These are phyloP conservation scores for Hippophae gyantsensis DNA, from an alignment of 306 rosid species.

Conservation along the genomic window DNA sequence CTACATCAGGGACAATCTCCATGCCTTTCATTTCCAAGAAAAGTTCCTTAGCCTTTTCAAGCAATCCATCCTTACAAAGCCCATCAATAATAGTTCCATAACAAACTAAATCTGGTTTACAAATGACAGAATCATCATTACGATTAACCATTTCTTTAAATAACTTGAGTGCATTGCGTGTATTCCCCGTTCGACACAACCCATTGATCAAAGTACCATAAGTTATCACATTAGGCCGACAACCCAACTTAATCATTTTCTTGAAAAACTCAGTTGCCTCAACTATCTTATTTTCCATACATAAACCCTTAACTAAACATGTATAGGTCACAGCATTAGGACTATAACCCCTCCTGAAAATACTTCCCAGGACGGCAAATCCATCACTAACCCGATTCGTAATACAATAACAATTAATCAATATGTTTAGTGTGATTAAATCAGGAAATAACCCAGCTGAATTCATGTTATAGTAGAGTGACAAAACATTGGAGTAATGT, in stretches of 20 bases:
- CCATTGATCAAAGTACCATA: conserved; percentile 32
- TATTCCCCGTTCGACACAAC: conserved; percentile 32
- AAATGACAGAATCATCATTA: conserved; percentile 17
- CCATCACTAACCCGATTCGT: conserved; percentile 23
- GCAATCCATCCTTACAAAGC: conserved; percentile 37
- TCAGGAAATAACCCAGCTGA: conserved; percentile 16
- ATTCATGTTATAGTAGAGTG: not conserved
- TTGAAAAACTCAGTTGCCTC: conserved; percentile 24
- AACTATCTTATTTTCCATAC: conserved; percentile 27
- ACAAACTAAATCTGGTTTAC: conserved; percentile 22
- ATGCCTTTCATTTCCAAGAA: conserved; percentile 34
- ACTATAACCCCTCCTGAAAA: conserved; percentile 26
- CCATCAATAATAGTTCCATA: conserved; percentile 33
- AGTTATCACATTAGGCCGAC: conserved; percentile 26
- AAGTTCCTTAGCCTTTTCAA: conserved; percentile 30
- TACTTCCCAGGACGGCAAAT: conserved; percentile 23
- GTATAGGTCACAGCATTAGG: conserved; percentile 26
- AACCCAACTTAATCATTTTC: conserved; percentile 26
- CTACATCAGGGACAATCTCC: conserved; percentile 25
- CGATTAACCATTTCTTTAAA: conserved; percentile 30
- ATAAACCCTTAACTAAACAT: conserved; percentile 33
- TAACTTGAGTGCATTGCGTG: conserved; percentile 22
- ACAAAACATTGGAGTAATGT: conserved; percentile 21
- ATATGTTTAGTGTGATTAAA: conserved; percentile 21
- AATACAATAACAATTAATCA: conserved; percentile 34